Conservation (phyloP, 2,329 filamentous ascomycete species). For the Tolypocladium endophyticum region DNA sequence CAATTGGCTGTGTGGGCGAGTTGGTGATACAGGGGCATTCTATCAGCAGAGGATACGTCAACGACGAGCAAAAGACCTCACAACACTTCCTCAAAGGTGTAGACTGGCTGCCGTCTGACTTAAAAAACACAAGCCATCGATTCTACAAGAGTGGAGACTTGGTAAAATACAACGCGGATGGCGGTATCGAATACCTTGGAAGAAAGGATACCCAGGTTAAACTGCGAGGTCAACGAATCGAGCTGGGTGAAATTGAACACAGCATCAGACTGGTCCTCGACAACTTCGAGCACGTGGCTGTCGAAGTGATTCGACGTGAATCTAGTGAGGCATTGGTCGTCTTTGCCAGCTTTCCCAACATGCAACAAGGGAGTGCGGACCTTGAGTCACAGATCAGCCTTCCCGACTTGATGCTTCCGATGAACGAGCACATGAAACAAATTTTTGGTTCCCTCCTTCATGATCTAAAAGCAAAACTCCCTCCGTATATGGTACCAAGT, state of each 20-base stretch:
- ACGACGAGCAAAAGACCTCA: conserved; percentile 19
- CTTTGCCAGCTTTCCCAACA: not conserved
- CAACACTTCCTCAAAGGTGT: conserved; percentile 9
- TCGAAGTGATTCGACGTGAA: conserved; percentile 1
- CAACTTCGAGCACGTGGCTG: not conserved
- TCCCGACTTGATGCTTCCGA: not conserved
- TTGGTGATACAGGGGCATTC: conserved; percentile 17
- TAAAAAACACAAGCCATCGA: conserved; percentile 7
- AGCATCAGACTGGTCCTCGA: not conserved
- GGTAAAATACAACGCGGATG: not conserved
- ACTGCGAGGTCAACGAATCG: conserved; percentile 8
- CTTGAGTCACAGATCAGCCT: not conserved
- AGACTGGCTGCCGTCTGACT: conserved; percentile 13
- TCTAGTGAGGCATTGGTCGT: not conserved
- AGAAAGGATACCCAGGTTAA: conserved; percentile 4
- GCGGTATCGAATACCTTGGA: not conserved
- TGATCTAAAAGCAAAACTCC: not conserved
- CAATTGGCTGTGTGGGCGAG: conserved; percentile 11
- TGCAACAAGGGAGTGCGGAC: not conserved
- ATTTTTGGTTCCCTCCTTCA: not conserved
- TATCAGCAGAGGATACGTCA: conserved; percentile 37
- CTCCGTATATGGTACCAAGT: not conserved
- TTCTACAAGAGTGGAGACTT: conserved; percentile 11
- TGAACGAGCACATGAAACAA: not conserved
- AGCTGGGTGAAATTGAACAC: conserved; percentile 11